Evolutionary conservation across 1,139 yeast species (phyloP).

Genomic region (Yamadazyma aaseri): DNA sequence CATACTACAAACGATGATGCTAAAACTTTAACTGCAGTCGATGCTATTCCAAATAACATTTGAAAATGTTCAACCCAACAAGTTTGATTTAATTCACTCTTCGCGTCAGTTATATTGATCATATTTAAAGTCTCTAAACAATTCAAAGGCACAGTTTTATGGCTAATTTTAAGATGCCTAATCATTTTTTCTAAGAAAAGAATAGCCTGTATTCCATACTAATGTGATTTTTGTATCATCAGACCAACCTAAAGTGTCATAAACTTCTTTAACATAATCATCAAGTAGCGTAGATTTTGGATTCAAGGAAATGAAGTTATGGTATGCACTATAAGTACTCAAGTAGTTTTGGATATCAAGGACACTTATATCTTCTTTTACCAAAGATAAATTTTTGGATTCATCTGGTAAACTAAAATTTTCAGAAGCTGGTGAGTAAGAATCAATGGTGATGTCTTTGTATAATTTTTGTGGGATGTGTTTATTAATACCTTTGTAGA

Average conservation of each 20-base stretch:
- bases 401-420: conserved; percentile 17
- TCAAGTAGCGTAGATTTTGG: conserved; percentile 26
- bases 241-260: conserved; percentile 17
- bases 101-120: too few relatives aligned
- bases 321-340: conserved; percentile 39
- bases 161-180: background rate
- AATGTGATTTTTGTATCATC: conserved; percentile 28
- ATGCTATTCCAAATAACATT: conserved; percentile 6
- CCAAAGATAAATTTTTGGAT: conserved; percentile 23
- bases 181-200: conserved; percentile 18
- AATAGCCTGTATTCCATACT: conserved; percentile 43
- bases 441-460: conserved; percentile 25
- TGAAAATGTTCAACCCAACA: too few relatives aligned
- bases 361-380: conserved; percentile 21
- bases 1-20: conserved; percentile 31
- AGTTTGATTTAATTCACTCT: too few relatives aligned
- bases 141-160: too few relatives aligned
- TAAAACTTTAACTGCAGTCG: conserved; percentile 6
- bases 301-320: conserved; percentile 29
- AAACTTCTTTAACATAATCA: conserved; percentile 23
- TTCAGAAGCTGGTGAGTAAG: conserved; percentile 23
- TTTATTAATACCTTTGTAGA: conserved; percentile 28
- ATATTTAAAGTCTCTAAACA: too few relatives aligned
- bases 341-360: conserved; percentile 30
- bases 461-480: conserved; percentile 31